Percentiles rank a stretch among this genome's conserved stretches.
phyloP scores from a whole-genome alignment of 306 rosid species.

The Pterocarpus macrocarpus region DNA sequence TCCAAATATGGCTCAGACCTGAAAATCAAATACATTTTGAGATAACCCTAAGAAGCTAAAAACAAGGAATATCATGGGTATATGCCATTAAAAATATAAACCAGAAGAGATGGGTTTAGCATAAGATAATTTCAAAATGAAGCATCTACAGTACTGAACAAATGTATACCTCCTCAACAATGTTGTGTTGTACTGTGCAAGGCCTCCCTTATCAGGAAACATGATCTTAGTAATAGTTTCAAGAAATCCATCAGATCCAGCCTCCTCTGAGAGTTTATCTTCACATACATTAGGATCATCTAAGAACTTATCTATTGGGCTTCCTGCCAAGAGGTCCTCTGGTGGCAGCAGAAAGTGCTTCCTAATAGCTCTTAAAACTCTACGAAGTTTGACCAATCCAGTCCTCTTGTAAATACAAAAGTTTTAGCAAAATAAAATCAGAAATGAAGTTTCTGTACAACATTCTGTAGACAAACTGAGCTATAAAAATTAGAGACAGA shows the following conservation, averaged over 20 bases:
- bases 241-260: constrained; percentile 91
- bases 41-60: constrained; percentile 44
- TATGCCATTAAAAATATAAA: constrained; percentile 32
- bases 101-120: constrained; percentile 10
- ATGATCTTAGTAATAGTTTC: constrained; percentile 76
- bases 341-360: constrained; percentile 94
- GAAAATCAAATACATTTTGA: constrained; percentile 54
- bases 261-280: constrained; percentile 97
- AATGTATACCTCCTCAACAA: constrained; percentile 70
- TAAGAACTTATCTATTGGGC: constrained; percentile 85
- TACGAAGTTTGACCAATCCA: constrained; percentile 91
- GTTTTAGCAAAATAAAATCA: constrained; percentile 43
- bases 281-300: constrained; percentile 88
- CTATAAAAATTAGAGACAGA: constrained; percentile 43
- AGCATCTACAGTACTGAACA: constrained; percentile 21
- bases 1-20: constrained; percentile 95
- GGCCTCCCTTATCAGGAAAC: constrained; percentile 77
- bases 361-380: constrained; percentile 95
- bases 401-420: constrained; percentile 69
- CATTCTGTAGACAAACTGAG: constrained; percentile 32
- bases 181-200: constrained; percentile 72
- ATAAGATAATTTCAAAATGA: constrained; percentile 32
- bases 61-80: constrained; percentile 44
- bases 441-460: constrained; percentile 37
- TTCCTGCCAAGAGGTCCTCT: constrained; percentile 84